Conservation (phyloP, 2,329 filamentous ascomycete genomes). For the Aspergillus versicolor region DNA sequence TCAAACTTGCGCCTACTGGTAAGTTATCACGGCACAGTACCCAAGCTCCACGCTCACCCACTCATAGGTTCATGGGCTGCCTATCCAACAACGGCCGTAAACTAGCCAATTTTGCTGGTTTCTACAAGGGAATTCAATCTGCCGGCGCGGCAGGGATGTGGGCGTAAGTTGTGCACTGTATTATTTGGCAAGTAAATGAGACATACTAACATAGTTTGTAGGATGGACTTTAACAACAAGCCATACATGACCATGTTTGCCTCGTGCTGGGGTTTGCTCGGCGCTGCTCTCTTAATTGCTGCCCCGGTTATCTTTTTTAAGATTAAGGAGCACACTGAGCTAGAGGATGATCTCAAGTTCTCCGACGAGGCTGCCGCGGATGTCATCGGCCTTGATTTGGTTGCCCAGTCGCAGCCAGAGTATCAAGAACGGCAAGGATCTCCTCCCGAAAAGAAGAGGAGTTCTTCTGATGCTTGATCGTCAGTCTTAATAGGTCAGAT, state of each 20-base stretch:
- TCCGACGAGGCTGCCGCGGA: constrained; percentile 79
- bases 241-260: constrained; percentile 73
- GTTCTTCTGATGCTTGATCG: background rate
- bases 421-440: background rate
- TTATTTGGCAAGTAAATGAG: background rate
- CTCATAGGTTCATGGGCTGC: constrained; percentile 77
- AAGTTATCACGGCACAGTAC: constrained; percentile 23
- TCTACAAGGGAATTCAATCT: constrained; percentile 90
- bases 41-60: background rate
- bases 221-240: constrained; percentile 62
- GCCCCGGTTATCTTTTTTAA: constrained; percentile 75
- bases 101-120: constrained; percentile 86
- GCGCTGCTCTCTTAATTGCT: constrained; percentile 71
- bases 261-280: constrained; percentile 72
- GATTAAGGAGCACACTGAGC: constrained; percentile 75
- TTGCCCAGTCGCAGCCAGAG: constrained; percentile 5
- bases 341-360: constrained; percentile 81
- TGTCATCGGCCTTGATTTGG: constrained; percentile 45
- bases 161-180: constrained; percentile 32
- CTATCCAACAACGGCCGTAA: constrained; percentile 90
- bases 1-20: constrained; percentile 91
- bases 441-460: constrained; percentile 1
- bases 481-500: background rate
- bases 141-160: constrained; percentile 67
- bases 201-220: constrained; percentile 52